Conservation (phyloP, 2,329 filamentous ascomycete species). For the Fusarium sp. region DNA sequence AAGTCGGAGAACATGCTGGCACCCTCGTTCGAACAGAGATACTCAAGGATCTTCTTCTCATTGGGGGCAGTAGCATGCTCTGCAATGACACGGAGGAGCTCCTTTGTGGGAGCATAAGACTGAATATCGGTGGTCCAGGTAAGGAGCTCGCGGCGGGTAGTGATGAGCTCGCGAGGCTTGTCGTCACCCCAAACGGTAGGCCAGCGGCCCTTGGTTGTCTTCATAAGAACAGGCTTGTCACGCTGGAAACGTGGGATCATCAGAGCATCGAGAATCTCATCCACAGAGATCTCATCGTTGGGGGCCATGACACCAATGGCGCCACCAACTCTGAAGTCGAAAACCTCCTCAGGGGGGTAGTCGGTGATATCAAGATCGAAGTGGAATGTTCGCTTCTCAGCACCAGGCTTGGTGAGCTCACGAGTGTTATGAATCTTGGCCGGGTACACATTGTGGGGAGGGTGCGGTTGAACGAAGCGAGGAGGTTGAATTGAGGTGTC, state of each 20-base stretch:
- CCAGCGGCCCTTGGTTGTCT: slow-evolving; percentile 86
- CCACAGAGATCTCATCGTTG: slow-evolving; percentile 80
- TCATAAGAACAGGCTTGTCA: slow-evolving; percentile 83
- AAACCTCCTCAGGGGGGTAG: slow-evolving; percentile 84
- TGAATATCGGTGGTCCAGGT: slow-evolving; percentile 97
- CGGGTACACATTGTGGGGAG: slow-evolving; percentile 90
- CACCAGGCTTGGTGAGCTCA: slow-evolving; percentile 86
- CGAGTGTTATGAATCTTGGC: slow-evolving; percentile 87
- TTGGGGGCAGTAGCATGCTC: slow-evolving; percentile 83
- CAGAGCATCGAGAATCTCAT: slow-evolving; percentile 85
- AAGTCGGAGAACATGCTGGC: slow-evolving; percentile 95
- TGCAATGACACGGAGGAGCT: slow-evolving; percentile 83
- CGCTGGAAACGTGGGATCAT: slow-evolving; percentile 84
- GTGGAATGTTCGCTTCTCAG: slow-evolving; percentile 96
- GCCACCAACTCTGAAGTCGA: slow-evolving; percentile 96
- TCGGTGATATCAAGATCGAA: slow-evolving; percentile 97
- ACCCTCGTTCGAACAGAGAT: slow-evolving; percentile 88
- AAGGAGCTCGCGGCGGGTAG: slow-evolving; percentile 89
- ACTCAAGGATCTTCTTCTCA: slow-evolving; percentile 90
- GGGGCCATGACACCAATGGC: slow-evolving; percentile 94
- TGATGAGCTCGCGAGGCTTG: slow-evolving; percentile 82
- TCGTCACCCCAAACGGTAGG: slow-evolving; percentile 98
- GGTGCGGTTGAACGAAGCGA: slow-evolving; percentile 91
- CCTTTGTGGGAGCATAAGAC: slow-evolving; percentile 90
- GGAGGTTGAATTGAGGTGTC: slow-evolving; percentile 79